A percentile compares a stretch with the other conserved stretches of the same genome.
Evolutionary conservation across 2,329 filamentous ascomycete species (phyloP).

Genomic region (Aspergillus pseudonomiae): DNA sequence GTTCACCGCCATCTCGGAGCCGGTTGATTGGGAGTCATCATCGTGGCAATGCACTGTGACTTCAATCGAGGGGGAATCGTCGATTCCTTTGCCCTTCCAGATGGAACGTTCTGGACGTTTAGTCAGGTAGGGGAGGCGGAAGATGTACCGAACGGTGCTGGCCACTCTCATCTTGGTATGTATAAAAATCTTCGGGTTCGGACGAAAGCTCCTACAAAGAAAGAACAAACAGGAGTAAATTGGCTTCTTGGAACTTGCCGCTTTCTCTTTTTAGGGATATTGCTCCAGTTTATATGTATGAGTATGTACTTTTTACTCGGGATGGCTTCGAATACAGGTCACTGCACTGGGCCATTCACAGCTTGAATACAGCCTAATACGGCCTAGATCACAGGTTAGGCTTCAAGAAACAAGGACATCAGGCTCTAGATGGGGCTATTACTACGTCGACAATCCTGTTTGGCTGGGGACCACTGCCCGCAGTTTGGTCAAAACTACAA

Average conservation of each 20-base stretch:
- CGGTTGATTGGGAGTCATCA: constrained; percentile 4
- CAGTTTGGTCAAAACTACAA: constrained; percentile 15
- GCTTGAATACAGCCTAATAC: background rate
- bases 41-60: constrained; percentile 8
- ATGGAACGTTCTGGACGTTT: constrained; percentile 17
- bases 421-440: constrained; percentile 5
- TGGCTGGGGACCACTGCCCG: constrained; percentile 11
- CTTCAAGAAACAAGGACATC: constrained; percentile 4
- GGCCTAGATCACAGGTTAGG: background rate
- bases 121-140: constrained; percentile 22
- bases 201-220: background rate
- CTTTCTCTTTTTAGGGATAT: background rate
- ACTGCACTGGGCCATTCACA: constrained; percentile 3
- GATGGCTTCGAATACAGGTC: constrained; percentile 2
- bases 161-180: constrained; percentile 22
- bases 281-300: constrained; percentile 1
- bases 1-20: constrained; percentile 22
- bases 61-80: constrained; percentile 1
- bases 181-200: background rate
- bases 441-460: constrained; percentile 8
- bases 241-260: background rate
- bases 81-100: constrained; percentile 19
- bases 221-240: background rate
- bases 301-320: background rate
- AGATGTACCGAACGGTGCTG: constrained; percentile 24